Conservation (phyloP, 805 yeast genomes). For the Saccharomycopsis vini region DNA sequence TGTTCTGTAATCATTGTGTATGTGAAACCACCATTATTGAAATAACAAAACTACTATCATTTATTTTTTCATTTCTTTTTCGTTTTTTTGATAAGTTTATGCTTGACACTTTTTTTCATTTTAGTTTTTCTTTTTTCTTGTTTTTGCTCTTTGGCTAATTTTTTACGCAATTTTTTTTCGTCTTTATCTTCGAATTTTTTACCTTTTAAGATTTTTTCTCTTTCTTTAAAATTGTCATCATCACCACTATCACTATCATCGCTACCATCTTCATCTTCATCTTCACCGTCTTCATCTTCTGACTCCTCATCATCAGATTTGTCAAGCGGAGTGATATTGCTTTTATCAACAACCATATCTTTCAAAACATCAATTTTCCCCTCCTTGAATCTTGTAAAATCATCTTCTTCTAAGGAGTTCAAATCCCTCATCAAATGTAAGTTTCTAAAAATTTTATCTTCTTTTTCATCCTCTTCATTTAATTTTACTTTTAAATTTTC, state of each 20-base stretch:
- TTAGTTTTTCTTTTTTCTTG: slow-evolving; percentile 74
- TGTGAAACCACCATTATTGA: no score
- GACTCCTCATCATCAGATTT: slow-evolving; percentile 25
- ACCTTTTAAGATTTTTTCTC: slow-evolving; percentile 42
- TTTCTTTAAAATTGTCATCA: slow-evolving; percentile 35
- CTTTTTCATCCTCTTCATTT: slow-evolving; percentile 46
- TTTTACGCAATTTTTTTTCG: slow-evolving; percentile 63
- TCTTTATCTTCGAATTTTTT: slow-evolving; percentile 78
- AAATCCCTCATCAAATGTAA: slow-evolving; percentile 68
- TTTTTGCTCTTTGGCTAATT: slow-evolving; percentile 65
- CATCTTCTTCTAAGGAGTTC: slow-evolving; percentile 83
- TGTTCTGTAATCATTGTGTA: no score
- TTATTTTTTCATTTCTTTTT: slow-evolving; percentile 27
- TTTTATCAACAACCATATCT: slow-evolving; percentile 41
- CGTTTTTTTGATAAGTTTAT: slow-evolving; percentile 58
- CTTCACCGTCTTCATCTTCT: slow-evolving; percentile 28
- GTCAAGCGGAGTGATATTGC: no score
- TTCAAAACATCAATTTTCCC: slow-evolving; percentile 77
- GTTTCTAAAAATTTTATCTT: slow-evolving; percentile 84
- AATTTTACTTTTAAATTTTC: slow-evolving; percentile 47
- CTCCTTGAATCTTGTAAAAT: slow-evolving; percentile 65
- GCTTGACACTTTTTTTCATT: slow-evolving; percentile 75
- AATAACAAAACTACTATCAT: no score
- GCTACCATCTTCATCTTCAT: slow-evolving; percentile 26
- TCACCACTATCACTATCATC: slow-evolving; percentile 29